Evolutionary conservation across 768 basidiomycete species (phyloP).

Genomic region (Pleurotus ostreatus): DNA sequence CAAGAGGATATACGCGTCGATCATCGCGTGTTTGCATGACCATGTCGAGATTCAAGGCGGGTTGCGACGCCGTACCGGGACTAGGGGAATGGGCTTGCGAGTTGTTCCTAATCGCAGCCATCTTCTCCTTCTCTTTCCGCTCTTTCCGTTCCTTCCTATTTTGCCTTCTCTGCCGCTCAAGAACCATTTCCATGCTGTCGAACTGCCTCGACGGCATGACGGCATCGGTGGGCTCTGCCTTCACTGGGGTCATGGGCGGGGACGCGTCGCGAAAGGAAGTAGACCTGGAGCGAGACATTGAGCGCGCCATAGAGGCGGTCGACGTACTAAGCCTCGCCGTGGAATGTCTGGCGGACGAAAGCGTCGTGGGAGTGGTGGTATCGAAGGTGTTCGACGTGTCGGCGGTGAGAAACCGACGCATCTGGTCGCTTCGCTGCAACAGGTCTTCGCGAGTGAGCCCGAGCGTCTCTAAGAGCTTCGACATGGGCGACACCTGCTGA

Average conservation of each 20-base stretch:
- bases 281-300: constrained; percentile 41
- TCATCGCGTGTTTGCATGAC: constrained; percentile 57
- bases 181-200: constrained; percentile 74
- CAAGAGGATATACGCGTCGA: constrained; percentile 29
- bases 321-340: constrained; percentile 32
- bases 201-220: constrained; percentile 49
- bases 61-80: constrained; percentile 44
- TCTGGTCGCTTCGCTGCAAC: constrained; percentile 65
- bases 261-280: constrained; percentile 50
- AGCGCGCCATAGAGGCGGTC: constrained; percentile 35
- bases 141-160: constrained; percentile 48
- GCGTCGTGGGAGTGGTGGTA: constrained; percentile 29
- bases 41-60: constrained; percentile 41
- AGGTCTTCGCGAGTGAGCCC: constrained; percentile 79
- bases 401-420: constrained; percentile 72
- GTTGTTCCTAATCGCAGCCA: constrained; percentile 21
- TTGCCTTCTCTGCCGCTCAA: constrained; percentile 68
- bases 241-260: constrained; percentile 57
- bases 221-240: constrained; percentile 54
- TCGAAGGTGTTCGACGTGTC: constrained; percentile 39
- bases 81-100: constrained; percentile 44
- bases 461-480: constrained; percentile 63
- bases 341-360: constrained; percentile 26
- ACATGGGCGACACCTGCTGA: constrained; percentile 59
- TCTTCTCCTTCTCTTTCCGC: constrained; percentile 45